These are phyloP conservation scores for Cyclocybe cylindracea DNA, from an alignment of 768 basidiomycete genomes.

Conservation along the genomic window DNA sequence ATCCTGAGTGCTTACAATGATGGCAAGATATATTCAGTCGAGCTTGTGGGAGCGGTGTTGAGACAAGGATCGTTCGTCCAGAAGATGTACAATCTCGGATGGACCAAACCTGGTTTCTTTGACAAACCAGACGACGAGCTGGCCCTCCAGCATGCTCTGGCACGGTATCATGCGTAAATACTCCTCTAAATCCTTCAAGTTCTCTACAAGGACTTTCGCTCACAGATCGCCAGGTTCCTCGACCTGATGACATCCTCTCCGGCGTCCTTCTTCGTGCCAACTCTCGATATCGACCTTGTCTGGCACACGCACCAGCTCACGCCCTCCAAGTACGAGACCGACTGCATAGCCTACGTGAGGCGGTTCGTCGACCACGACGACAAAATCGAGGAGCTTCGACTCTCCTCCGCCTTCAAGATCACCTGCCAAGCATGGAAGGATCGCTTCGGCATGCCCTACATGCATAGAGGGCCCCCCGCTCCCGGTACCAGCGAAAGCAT, in stretches of 20 bases:
- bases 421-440: slow-evolving; percentile 24
- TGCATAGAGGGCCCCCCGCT: slow-evolving; percentile 2
- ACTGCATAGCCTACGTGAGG: slow-evolving; percentile 14
- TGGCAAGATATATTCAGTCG: slow-evolving; percentile 54
- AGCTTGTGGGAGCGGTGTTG: slow-evolving; percentile 59
- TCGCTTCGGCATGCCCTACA: slow-evolving; percentile 11
- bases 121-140: slow-evolving; percentile 32
- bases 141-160: slow-evolving; percentile 48
- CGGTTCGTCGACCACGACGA: slow-evolving; percentile 8
- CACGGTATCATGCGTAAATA: slow-evolving; percentile 60
- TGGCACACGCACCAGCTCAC: slow-evolving; percentile 75
- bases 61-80: slow-evolving; percentile 57
- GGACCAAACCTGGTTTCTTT: slow-evolving; percentile 49
- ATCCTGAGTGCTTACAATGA: slow-evolving; percentile 54
- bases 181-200: background rate
- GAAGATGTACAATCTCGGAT: slow-evolving; percentile 54
- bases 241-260: slow-evolving; percentile 48
- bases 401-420: slow-evolving; percentile 21
- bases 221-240: slow-evolving; percentile 38
- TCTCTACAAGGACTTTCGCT: too few relatives aligned
- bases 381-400: slow-evolving; percentile 19
- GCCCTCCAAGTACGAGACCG: slow-evolving; percentile 39
- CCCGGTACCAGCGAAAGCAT: too few relatives aligned
- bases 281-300: slow-evolving; percentile 67
- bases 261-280: slow-evolving; percentile 47